Conservation (phyloP, 371 early-diverging fungal genomes). For the Actinomortierella wolfii region DNA sequence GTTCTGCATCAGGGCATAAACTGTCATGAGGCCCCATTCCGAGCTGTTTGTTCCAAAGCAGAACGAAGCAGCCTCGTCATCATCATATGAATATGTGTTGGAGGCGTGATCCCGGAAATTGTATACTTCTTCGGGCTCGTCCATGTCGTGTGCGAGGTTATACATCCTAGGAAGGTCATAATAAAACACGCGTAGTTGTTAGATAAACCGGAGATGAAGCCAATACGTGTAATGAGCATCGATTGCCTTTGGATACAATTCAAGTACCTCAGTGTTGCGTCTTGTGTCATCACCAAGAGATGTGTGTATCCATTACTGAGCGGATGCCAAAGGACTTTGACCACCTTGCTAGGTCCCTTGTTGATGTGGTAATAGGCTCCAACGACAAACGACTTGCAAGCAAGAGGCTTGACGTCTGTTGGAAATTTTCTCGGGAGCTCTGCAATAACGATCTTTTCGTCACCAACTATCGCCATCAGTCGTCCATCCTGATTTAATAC, state of each 20-base stretch:
- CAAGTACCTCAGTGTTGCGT: constrained; percentile 23
- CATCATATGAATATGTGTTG: constrained; percentile 44
- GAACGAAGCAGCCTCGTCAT: constrained; percentile 54
- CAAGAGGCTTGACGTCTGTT: constrained; percentile 25
- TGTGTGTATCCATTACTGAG: constrained; percentile 44
- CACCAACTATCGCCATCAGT: constrained; percentile 40
- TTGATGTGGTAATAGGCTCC: constrained; percentile 45
- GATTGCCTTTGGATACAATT: too few species aligned
- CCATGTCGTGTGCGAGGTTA: constrained; percentile 47
- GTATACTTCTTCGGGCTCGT: constrained; percentile 56
- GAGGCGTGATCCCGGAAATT: constrained; percentile 33
- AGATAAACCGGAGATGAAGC: not conserved
- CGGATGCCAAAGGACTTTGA: constrained; percentile 44
- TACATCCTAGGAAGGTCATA: constrained; percentile 47
- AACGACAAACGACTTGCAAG: constrained; percentile 31
- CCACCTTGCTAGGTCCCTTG: constrained; percentile 38
- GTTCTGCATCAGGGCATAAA: constrained; percentile 54
- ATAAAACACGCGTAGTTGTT: not conserved
- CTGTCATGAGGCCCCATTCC: constrained; percentile 56
- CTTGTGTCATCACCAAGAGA: constrained; percentile 39
- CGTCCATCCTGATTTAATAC: constrained; percentile 40
- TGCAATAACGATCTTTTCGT: constrained; percentile 42
- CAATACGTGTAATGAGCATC: not conserved
- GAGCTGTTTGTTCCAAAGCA: constrained; percentile 50
- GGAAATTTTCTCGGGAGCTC: constrained; percentile 16